Conservation (phyloP, 306 rosid species). For the Cyamopsis tetragonoloba region DNA sequence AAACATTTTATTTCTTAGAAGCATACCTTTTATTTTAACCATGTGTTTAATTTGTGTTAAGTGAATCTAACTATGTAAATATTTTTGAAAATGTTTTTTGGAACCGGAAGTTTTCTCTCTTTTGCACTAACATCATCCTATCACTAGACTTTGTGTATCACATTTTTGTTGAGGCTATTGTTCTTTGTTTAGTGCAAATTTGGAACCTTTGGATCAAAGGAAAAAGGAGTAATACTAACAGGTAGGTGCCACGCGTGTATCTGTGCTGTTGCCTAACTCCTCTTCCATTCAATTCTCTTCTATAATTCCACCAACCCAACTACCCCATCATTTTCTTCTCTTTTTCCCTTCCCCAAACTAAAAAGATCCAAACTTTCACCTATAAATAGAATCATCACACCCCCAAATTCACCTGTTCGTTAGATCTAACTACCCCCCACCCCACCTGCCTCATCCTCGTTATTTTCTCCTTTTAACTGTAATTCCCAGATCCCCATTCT, state of each 20-base stretch:
- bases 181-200: too few species aligned
- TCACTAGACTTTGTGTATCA: too few species aligned
- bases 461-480: conserved; percentile 37
- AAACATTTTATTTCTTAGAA: too few species aligned
- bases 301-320: conserved; percentile 36
- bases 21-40: too few species aligned
- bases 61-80: too few species aligned
- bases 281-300: conserved; percentile 10
- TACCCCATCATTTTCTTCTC: conserved; percentile 5
- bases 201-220: conserved; percentile 25
- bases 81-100: too few species aligned
- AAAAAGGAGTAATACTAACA: background rate
- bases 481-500: conserved; percentile 21
- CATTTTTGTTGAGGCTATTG: too few species aligned
- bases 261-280: background rate
- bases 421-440: conserved; percentile 25
- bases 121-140: too few species aligned
- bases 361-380: conserved; percentile 12
- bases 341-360: background rate
- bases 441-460: background rate
- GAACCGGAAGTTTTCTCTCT: too few species aligned
- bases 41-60: too few species aligned
- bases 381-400: conserved; percentile 37
- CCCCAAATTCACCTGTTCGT: conserved; percentile 1
- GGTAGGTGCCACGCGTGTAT: conserved; percentile 42